These are phyloP conservation scores for Metahyphopichia silvanorum DNA, from an alignment of 805 yeast species.

Conservation along the genomic window DNA sequence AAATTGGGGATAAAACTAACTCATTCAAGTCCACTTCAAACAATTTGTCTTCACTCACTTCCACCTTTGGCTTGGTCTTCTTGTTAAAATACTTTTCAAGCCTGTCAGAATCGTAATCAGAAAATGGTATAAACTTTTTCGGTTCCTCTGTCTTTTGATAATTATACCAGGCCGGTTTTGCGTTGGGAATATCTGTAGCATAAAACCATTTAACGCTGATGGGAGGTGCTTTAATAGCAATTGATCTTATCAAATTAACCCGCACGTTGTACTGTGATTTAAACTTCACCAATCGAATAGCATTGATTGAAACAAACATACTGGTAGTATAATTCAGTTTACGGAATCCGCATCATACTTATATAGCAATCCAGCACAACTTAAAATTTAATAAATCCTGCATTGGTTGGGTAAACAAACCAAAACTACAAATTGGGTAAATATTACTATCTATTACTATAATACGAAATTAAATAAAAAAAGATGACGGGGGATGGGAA, in stretches of 20 bases:
- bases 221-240: too few species aligned
- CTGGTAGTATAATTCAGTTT: too few species aligned
- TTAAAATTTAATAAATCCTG: too few species aligned
- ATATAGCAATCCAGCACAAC: too few species aligned
- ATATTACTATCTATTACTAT: constrained; percentile 25
- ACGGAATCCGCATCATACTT: too few species aligned
- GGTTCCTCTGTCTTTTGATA: constrained; percentile 53
- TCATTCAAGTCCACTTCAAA: constrained; percentile 64
- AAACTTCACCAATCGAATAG: too few species aligned
- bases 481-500: constrained; percentile 21
- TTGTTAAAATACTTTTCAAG: constrained; percentile 52
- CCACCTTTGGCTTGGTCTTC: constrained; percentile 24
- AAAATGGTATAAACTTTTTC: constrained; percentile 63
- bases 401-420: too few species aligned
- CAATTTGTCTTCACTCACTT: constrained; percentile 78
- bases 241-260: too few species aligned
- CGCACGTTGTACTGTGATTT: too few species aligned
- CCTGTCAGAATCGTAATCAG: constrained; percentile 55
- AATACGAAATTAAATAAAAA: constrained; percentile 22
- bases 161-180: constrained; percentile 60
- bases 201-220: constrained; percentile 63
- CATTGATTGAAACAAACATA: too few species aligned
- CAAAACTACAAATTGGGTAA: constrained; percentile 3
- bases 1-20: constrained; percentile 62
- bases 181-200: constrained; percentile 72